Conservation (phyloP, 2,329 filamentous ascomycete genomes). For the Cercospora citrullina region DNA sequence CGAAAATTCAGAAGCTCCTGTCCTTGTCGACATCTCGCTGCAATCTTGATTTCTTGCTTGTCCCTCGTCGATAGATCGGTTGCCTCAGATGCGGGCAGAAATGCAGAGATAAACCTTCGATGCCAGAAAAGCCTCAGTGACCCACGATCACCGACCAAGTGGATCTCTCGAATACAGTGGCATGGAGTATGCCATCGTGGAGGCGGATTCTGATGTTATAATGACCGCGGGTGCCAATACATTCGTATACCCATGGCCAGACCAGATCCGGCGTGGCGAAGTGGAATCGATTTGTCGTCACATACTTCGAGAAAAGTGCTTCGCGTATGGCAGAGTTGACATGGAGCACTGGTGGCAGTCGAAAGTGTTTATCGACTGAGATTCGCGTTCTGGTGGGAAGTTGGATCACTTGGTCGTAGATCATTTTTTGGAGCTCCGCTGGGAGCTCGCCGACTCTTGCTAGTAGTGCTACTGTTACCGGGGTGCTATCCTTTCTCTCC, state of each 20-base stretch:
- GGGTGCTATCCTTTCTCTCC: not conserved
- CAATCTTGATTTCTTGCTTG: not conserved
- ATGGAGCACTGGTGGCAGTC: not conserved
- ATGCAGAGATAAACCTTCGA: not conserved
- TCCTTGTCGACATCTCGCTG: not conserved
- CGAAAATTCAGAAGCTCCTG: not conserved
- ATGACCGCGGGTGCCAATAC: not conserved
- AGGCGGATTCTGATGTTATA: not conserved
- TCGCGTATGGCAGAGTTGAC: not conserved
- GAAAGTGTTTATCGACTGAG: not conserved
- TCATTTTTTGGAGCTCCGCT: not conserved
- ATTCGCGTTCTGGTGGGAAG: not conserved
- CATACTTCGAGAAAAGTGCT: not conserved
- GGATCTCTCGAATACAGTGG: not conserved
- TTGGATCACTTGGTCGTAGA: not conserved
- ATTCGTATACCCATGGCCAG: not conserved
- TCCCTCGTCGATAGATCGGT: not conserved
- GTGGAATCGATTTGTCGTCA: not conserved
- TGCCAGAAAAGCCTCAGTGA: not conserved
- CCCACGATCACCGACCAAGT: not conserved
- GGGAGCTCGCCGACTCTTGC: not conserved
- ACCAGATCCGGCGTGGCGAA: not conserved
- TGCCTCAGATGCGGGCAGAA: not conserved
- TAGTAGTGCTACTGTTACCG: not conserved
- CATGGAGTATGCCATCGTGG: not conserved